Evolutionary conservation across 768 basidiomycete species (phyloP).

Genomic region (Lactifluus piperatus): DNA sequence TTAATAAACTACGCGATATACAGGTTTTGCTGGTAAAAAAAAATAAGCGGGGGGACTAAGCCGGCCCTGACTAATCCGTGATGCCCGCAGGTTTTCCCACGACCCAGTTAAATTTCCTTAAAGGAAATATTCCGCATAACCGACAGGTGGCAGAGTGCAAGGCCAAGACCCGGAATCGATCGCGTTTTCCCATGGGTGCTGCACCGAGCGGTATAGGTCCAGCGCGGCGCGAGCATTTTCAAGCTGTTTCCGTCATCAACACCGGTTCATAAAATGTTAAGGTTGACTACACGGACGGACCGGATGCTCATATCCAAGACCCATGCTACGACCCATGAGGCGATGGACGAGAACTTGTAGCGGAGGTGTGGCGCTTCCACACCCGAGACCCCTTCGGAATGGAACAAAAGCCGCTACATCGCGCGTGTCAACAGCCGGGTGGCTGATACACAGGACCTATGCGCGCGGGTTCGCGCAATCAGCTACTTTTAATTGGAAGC

Average conservation of each 20-base stretch:
- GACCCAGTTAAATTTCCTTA: neutral
- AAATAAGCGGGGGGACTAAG: neutral
- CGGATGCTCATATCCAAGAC: constrained; percentile 37
- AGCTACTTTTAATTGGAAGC: neutral
- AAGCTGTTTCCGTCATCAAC: constrained; percentile 27
- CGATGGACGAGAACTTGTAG: constrained; percentile 35
- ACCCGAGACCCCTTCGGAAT: constrained; percentile 34
- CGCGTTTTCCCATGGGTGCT: constrained; percentile 39
- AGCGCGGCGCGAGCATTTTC: constrained; percentile 43
- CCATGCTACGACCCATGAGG: constrained; percentile 39
- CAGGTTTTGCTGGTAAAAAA: neutral
- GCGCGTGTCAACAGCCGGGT: constrained; percentile 44
- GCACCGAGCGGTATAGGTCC: constrained; percentile 44
- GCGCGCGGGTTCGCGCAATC: neutral
- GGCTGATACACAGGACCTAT: constrained; percentile 43
- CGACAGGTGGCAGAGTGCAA: constrained; percentile 16
- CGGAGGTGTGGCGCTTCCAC: constrained; percentile 26
- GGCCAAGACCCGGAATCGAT: constrained; percentile 43
- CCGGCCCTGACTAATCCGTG: neutral
- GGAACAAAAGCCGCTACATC: constrained; percentile 47
- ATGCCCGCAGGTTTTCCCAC: neutral
- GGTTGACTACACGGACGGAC: constrained; percentile 28
- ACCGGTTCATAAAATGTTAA: neutral
- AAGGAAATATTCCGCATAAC: constrained; percentile 17
- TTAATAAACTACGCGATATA: neutral